A percentile compares a stretch with the other conserved stretches of the same genome.
Evolutionary conservation across 2,329 filamentous ascomycete genomes (phyloP).

Genomic region (Botrytis byssoidea): DNA sequence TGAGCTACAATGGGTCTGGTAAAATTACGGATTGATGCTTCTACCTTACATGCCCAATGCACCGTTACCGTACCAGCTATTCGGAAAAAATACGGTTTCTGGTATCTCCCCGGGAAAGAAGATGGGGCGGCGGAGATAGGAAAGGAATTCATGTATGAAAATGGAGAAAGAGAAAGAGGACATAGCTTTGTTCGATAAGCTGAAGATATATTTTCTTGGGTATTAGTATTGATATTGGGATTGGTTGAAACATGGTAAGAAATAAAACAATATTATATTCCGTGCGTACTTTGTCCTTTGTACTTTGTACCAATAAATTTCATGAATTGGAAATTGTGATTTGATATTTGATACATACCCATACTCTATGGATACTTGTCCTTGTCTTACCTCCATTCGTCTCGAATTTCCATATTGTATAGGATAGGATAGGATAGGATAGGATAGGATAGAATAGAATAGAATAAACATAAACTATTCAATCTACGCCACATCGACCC

Average conservation of each 20-base stretch:
- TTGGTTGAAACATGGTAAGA: background rate
- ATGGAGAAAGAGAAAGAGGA: background rate
- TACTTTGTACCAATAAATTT: background rate
- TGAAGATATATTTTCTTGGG: background rate
- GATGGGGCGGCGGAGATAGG: background rate
- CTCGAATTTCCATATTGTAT: background rate
- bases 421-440: background rate
- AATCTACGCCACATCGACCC: background rate
- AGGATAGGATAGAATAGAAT: background rate
- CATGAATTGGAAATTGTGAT: background rate
- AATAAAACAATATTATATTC: background rate
- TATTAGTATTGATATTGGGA: background rate
- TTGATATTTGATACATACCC: background rate
- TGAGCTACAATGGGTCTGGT: background rate
- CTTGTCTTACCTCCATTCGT: background rate
- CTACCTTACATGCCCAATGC: background rate
- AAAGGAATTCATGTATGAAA: background rate
- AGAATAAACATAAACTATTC: background rate
- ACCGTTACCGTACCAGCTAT: background rate
- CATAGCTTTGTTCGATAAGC: background rate
- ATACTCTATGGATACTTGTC: background rate
- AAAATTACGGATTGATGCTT: background rate
- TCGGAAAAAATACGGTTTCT: background rate
- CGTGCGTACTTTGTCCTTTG: no score
- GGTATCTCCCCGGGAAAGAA: background rate